Evolutionary conservation across 495 filamentous ascomycete genomes (phyloP).

Genomic region (Aspergillus incahuasiensis): DNA sequence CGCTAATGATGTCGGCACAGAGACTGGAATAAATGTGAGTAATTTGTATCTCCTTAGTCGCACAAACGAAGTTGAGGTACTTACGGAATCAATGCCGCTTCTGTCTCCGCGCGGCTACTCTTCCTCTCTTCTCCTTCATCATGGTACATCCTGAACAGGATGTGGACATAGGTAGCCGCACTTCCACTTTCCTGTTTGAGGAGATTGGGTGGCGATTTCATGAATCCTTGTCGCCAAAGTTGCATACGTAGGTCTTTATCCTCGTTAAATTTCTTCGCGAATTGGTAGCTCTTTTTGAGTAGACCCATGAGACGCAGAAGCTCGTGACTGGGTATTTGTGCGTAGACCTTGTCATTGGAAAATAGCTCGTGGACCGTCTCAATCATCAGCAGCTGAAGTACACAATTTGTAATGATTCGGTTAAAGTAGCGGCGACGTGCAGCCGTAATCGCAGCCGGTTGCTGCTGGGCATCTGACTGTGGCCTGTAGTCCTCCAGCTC

Average conservation of each 20-base stretch:
- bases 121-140: conserved; percentile 79
- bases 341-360: conserved; percentile 93
- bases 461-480: conserved; percentile 60
- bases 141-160: conserved; percentile 93
- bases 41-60: background rate
- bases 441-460: conserved; percentile 85
- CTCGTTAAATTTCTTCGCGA: conserved; percentile 94
- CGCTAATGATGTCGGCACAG: conserved; percentile 85
- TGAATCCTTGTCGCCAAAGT: conserved; percentile 95
- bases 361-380: conserved; percentile 98
- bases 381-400: conserved; percentile 96
- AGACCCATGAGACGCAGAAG: conserved; percentile 89
- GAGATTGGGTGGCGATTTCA: conserved; percentile 99
- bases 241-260: conserved; percentile 94
- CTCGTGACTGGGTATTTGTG: conserved; percentile 81
- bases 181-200: conserved; percentile 94
- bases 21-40: conserved; percentile 44
- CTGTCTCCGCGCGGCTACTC: conserved; percentile 72
- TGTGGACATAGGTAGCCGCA: conserved; percentile 89
- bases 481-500: conserved; percentile 89
- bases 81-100: conserved; percentile 84
- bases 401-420: conserved; percentile 98
- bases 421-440: conserved; percentile 97
- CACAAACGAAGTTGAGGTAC: conserved; percentile 19
- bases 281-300: conserved; percentile 90